A percentile compares a stretch with the other conserved stretches of the same genome.
These are phyloP conservation scores for Penicillium frequentans DNA, from an alignment of 2,329 filamentous ascomycete species.

Conservation along the genomic window DNA sequence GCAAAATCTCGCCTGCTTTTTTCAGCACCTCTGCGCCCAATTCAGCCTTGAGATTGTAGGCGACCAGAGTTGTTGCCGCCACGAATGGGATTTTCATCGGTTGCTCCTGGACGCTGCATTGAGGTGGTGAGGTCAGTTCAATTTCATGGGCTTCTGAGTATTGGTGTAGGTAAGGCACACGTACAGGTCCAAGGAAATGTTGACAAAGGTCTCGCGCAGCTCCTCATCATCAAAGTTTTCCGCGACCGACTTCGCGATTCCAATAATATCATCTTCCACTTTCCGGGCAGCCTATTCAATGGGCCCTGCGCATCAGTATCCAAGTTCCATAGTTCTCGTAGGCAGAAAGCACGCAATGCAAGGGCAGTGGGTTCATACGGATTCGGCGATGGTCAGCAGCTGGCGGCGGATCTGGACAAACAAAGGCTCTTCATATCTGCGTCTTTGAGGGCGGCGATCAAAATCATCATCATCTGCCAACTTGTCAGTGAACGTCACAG, in stretches of 20 bases:
- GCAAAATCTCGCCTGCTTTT: slow-evolving; percentile 60
- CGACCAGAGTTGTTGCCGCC: slow-evolving; percentile 75
- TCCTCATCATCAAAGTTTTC: slow-evolving; percentile 87
- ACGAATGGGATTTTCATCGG: slow-evolving; percentile 97
- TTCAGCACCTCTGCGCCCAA: slow-evolving; percentile 70
- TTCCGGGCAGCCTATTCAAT: slow-evolving; percentile 61
- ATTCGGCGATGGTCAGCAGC: slow-evolving; percentile 78
- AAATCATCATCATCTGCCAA: slow-evolving; percentile 71
- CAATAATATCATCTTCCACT: slow-evolving; percentile 74
- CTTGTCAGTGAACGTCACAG: slow-evolving; percentile 27
- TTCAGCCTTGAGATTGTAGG: slow-evolving; percentile 75
- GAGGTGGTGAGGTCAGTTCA: neutral
- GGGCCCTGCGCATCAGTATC: slow-evolving; percentile 10
- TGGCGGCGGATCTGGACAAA: slow-evolving; percentile 73
- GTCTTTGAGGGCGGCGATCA: slow-evolving; percentile 69
- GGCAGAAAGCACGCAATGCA: neutral
- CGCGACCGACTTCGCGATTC: slow-evolving; percentile 72
- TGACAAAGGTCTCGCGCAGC: slow-evolving; percentile 69
- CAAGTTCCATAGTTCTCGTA: neutral
- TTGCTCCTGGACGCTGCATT: slow-evolving; percentile 70
- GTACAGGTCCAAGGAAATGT: slow-evolving; percentile 72
- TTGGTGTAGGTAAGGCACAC: slow-evolving; percentile 22
- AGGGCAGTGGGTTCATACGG: slow-evolving; percentile 41
- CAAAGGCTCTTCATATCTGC: slow-evolving; percentile 71
- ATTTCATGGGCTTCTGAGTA: neutral